These are phyloP conservation scores for Curvularia verruculosa DNA, from an alignment of 2,329 filamentous ascomycete species.

Conservation along the genomic window DNA sequence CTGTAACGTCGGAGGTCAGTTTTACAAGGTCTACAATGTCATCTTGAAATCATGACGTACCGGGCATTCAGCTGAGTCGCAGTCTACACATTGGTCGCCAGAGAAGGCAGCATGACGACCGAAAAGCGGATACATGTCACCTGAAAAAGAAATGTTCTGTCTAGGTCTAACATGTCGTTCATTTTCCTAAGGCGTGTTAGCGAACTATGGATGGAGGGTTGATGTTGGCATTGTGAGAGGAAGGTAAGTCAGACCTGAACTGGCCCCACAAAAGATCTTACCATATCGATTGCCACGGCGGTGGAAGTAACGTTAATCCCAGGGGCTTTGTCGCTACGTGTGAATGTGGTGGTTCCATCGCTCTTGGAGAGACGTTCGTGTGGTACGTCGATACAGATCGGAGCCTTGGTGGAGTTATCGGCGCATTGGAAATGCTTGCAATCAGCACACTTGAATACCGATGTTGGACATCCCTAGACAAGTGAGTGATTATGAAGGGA, in stretches of 20 bases:
- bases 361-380: background rate
- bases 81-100: slow-evolving; percentile 3
- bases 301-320: too few relatives aligned
- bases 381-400: too few relatives aligned
- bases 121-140: background rate
- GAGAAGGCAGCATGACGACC: slow-evolving; percentile 1
- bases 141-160: background rate
- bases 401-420: too few relatives aligned
- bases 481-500: too few relatives aligned
- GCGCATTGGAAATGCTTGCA: too few relatives aligned
- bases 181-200: background rate
- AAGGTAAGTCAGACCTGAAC: too few relatives aligned
- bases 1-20: background rate
- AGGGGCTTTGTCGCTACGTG: too few relatives aligned
- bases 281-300: background rate
- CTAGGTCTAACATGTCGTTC: background rate
- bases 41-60: background rate
- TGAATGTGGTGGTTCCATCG: too few relatives aligned
- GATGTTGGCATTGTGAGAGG: background rate
- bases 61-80: background rate
- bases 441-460: too few relatives aligned
- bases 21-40: background rate
- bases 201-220: background rate
- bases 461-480: too few relatives aligned
- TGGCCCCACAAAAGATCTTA: background rate